Evolutionary conservation across 352 stramenopile genomes (phyloP).

Genomic region (Pythium pyrilobum): DNA sequence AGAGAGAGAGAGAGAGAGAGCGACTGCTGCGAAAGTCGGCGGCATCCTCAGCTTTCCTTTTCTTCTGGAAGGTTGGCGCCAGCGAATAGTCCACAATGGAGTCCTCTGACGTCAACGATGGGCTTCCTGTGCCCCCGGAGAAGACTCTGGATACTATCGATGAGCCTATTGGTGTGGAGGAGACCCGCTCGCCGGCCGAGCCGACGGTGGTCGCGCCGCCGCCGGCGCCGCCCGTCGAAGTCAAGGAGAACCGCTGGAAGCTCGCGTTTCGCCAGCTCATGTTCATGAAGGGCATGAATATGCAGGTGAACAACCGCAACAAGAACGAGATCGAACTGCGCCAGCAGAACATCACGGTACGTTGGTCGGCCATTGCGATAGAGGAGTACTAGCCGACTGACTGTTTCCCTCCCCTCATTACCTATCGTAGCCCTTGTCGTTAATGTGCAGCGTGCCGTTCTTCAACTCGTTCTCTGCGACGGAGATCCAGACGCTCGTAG

Average conservation of each 20-base stretch:
- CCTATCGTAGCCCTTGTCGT: conserved; percentile 39
- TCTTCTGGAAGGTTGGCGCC: too few species aligned
- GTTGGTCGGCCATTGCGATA: too few species aligned
- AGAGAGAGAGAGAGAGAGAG: too few species aligned
- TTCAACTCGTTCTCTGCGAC: conserved; percentile 59
- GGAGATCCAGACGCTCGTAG: conserved; percentile 50
- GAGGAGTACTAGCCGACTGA: too few species aligned
- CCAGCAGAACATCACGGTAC: conserved; percentile 72
- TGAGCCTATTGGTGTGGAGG: background rate
- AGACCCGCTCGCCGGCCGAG: conserved; percentile 8
- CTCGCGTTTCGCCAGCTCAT: conserved; percentile 71
- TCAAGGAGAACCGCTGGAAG: conserved; percentile 62
- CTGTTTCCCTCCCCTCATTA: too few species aligned
- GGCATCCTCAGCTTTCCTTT: too few species aligned
- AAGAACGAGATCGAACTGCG: conserved; percentile 78
- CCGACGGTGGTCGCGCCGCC: background rate
- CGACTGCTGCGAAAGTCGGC: too few species aligned
- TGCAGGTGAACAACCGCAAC: conserved; percentile 66
- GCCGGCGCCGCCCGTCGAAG: background rate
- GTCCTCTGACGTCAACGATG: background rate
- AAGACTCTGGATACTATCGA: background rate
- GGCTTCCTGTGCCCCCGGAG: background rate
- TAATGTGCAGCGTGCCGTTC: conserved; percentile 73
- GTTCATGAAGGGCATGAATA: conserved; percentile 84
- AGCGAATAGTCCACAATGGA: too few species aligned